Conservation (phyloP, 768 basidiomycete species). For the Hydnomerulius pinastri region DNA sequence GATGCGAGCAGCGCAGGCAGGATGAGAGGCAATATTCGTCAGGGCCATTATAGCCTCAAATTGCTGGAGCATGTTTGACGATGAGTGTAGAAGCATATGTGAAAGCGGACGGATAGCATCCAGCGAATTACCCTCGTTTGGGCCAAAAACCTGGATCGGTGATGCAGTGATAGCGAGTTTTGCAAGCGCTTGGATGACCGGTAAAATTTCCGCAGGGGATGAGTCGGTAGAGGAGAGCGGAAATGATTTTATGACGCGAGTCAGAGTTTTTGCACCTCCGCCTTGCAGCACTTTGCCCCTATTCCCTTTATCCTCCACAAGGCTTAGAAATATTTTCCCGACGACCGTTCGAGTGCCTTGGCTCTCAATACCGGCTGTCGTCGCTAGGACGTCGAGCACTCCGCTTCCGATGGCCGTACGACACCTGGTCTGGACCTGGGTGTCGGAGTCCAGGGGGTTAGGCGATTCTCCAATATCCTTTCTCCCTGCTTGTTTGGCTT, state of each 20-base stretch:
- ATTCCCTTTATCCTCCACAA: constrained; percentile 77
- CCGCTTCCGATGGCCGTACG: constrained; percentile 60
- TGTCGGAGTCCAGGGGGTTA: constrained; percentile 61
- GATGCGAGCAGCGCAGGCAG: constrained; percentile 66
- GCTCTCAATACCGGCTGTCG: constrained; percentile 63
- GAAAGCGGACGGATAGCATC: constrained; percentile 86
- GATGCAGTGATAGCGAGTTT: constrained; percentile 93
- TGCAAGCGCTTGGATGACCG: constrained; percentile 84
- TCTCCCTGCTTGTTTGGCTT: constrained; percentile 36
- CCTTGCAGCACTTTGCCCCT: constrained; percentile 75
- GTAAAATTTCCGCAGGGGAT: constrained; percentile 35
- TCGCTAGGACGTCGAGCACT: constrained; percentile 61
- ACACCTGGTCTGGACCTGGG: constrained; percentile 62
- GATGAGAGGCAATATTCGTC: constrained; percentile 88
- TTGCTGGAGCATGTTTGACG: constrained; percentile 73
- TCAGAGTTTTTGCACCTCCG: constrained; percentile 74
- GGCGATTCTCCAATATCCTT: constrained; percentile 29
- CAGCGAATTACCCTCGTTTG: constrained; percentile 70
- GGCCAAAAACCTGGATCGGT: constrained; percentile 89
- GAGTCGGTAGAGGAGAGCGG: constrained; percentile 35
- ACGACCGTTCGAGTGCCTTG: constrained; percentile 56
- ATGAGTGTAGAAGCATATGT: constrained; percentile 65
- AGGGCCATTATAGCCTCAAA: constrained; percentile 97
- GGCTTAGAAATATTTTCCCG: constrained; percentile 64
- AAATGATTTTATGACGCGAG: constrained; percentile 54